Evolutionary conservation across 129 eudicot genomes (phyloP), one percentile per base, ranked within the genome.

Genomic region (Cynara cardunculus): DNA sequence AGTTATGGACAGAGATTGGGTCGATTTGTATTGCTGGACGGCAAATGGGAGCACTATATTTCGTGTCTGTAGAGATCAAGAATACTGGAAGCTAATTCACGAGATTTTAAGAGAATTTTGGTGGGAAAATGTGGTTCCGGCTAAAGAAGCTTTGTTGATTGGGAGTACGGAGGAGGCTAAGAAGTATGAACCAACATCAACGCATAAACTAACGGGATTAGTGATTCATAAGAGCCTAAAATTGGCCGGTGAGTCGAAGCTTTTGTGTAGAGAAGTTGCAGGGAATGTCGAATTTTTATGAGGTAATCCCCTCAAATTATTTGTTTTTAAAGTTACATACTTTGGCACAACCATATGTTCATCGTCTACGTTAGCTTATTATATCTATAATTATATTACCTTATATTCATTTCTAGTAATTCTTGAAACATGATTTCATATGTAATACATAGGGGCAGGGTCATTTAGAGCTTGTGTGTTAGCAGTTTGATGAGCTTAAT

Each of bases 1-100:
- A 89, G 86, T 95, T n/a, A 89, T 95, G 97, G 90, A 91, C 78
- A 75, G 99, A 67, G 97, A 92, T 70, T 95, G 99, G 97, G 99
- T 87, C 1, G 97, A 95, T 88, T 79, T 95, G 83, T 95, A 90
- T 77, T 92, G 99, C 59, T 95, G 97, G 97, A 95, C 99, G 22
- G 91, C 89, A 25, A 90, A 89, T 67, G 99, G 99, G 16, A 95
- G 99, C 77, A 87, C 97, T 1, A 87, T 95, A 73, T 95, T 95
- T 82, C 90, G 97, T 9, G 93, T 95, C 0, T 73, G 75, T 56
- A 87, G 99, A 81, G 97, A 92, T 14, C 86, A 88, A 26, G 86
- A 79, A n/a, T 95, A 92, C 27, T 95, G 97, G 97, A 83, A 85
- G 71, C 81, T 92, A 76, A 92, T 95, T 8, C 92, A 91, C 27